phyloP scores from a whole-genome alignment of 169 alveolate species.

The Eimeria mitis region DNA sequence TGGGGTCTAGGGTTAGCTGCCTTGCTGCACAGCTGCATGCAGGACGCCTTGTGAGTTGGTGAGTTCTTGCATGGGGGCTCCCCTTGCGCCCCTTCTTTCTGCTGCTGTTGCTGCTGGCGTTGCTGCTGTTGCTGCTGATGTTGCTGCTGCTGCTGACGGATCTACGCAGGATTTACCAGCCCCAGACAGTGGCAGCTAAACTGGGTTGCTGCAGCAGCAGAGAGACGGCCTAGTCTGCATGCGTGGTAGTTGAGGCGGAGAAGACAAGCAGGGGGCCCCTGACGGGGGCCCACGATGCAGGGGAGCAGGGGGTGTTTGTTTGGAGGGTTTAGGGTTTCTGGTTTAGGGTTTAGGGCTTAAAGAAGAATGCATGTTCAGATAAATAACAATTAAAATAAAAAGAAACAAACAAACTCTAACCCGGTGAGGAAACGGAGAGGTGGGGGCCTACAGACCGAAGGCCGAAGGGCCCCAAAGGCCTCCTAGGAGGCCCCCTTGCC shows the following conservation, averaged over 20 bases:
- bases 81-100: background rate
- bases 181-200: background rate
- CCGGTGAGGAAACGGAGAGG: too few relatives aligned
- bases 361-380: too few relatives aligned
- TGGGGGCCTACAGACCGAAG: background rate
- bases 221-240: background rate
- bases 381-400: background rate
- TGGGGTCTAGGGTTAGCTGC: too few relatives aligned
- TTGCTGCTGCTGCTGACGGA: background rate
- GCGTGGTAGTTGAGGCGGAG: background rate
- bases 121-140: constrained; percentile 1
- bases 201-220: background rate
- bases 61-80: background rate
- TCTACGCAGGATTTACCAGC: background rate
- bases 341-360: too few relatives aligned
- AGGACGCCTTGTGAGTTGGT: background rate
- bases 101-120: constrained; percentile 1
- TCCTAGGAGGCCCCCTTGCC: too few relatives aligned
- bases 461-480: background rate
- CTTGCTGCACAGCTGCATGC: background rate
- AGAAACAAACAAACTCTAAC: background rate
- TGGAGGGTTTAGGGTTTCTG: too few relatives aligned
- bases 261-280: background rate
- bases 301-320: too few relatives aligned
- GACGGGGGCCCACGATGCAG: too few relatives aligned